Percentiles rank a stretch among this genome's conserved stretches.
Conservation (phyloP, 2,329 filamentous ascomycete genomes). For the Chaetomiaceae sp. region DNA sequence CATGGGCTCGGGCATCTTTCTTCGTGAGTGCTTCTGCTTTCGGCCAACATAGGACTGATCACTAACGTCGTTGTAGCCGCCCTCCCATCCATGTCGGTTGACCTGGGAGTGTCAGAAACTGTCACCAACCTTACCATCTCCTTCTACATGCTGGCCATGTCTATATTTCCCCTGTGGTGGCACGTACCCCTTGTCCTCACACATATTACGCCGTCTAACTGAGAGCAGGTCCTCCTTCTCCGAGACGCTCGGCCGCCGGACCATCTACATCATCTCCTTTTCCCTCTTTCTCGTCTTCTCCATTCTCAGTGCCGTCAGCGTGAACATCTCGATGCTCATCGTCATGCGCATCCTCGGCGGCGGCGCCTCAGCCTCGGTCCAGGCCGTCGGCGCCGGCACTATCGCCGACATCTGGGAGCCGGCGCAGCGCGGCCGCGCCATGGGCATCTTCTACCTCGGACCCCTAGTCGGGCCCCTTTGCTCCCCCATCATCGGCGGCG, state of each 20-base stretch:
- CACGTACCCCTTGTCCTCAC: slow-evolving; percentile 11
- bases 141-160: slow-evolving; percentile 78
- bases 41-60: background rate
- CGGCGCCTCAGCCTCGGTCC: slow-evolving; percentile 73
- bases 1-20: slow-evolving; percentile 78
- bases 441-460: slow-evolving; percentile 78
- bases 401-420: slow-evolving; percentile 78
- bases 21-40: slow-evolving; percentile 53
- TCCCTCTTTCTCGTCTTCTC: slow-evolving; percentile 67
- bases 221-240: slow-evolving; percentile 61
- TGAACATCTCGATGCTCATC: slow-evolving; percentile 70
- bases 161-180: slow-evolving; percentile 84
- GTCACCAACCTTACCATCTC: slow-evolving; percentile 72
- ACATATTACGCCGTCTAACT: background rate
- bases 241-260: slow-evolving; percentile 66
- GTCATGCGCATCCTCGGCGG: slow-evolving; percentile 70
- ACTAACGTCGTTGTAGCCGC: slow-evolving; percentile 48
- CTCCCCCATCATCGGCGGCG: slow-evolving; percentile 72
- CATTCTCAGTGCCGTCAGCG: slow-evolving; percentile 63
- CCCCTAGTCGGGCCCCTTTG: slow-evolving; percentile 71
- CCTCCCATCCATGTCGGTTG: slow-evolving; percentile 57
- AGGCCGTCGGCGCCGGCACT: slow-evolving; percentile 78
- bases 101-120: slow-evolving; percentile 59
- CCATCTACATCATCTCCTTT: slow-evolving; percentile 76
- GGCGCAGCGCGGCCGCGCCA: slow-evolving; percentile 68